A percentile compares a stretch with the other conserved stretches of the same genome.
phyloP scores from a whole-genome alignment of 106 monocot species.

The Allium sativum region DNA sequence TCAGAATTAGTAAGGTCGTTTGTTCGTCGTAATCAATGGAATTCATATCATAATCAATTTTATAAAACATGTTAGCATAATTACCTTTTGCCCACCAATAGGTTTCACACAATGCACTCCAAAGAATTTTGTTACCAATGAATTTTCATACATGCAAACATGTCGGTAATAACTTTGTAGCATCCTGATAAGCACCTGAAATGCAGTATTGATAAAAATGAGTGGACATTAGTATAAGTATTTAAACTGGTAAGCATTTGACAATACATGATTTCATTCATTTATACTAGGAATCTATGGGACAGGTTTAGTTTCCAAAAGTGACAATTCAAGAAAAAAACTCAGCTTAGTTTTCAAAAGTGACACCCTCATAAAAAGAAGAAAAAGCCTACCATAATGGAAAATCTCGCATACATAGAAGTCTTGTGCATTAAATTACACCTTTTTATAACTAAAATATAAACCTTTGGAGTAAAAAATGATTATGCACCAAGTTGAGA shows the following conservation, averaged over 20 bases:
- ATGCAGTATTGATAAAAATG: neutral
- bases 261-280: neutral
- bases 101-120: conserved; percentile 79
- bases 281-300: neutral
- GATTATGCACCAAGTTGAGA: neutral
- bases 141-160: conserved; percentile 37
- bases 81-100: conserved; percentile 48
- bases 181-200: conserved; percentile 74
- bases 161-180: conserved; percentile 51
- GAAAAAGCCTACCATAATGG: neutral
- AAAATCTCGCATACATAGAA: neutral
- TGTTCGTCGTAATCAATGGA: neutral
- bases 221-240: neutral
- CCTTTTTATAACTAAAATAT: neutral
- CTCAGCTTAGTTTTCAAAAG: too few relatives aligned
- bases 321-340: neutral
- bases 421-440: neutral
- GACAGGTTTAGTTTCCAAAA: neutral
- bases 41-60: neutral
- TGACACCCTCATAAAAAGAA: neutral
- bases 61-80: neutral
- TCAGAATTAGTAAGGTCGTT: too few relatives aligned
- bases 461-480: neutral
- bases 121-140: conserved; percentile 69
- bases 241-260: neutral